phyloP scores from a whole-genome alignment of 768 basidiomycete species.

The Panaeolus cyanescens region DNA sequence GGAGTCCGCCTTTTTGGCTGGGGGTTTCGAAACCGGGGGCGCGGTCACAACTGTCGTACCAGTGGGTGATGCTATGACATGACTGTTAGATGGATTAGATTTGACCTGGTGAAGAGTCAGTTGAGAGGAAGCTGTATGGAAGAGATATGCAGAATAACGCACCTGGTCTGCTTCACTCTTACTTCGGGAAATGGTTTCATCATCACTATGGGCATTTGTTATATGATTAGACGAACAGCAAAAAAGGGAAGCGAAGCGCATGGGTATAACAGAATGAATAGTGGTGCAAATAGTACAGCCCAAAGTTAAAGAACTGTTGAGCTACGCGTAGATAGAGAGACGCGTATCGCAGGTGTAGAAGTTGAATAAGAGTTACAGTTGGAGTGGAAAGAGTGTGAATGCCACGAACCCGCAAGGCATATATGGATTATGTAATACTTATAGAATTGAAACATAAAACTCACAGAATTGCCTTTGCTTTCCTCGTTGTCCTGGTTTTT shows the following conservation, averaged over 20 bases:
- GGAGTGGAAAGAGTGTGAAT: slow-evolving; percentile 3
- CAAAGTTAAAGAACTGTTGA: not conserved
- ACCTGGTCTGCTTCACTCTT: not conserved
- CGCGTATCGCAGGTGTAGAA: not conserved
- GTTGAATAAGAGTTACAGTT: slow-evolving; percentile 1
- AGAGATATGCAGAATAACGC: not conserved
- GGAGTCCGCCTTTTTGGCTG: slow-evolving; percentile 14
- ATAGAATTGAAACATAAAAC: not conserved
- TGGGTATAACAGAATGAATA: slow-evolving; percentile 31
- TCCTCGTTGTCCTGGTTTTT: slow-evolving; percentile 39
- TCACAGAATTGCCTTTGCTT: slow-evolving; percentile 8
- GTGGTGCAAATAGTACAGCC: slow-evolving; percentile 33
- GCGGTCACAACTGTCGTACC: not conserved
- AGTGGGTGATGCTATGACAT: not conserved
- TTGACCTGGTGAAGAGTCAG: not conserved
- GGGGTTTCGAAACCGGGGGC: slow-evolving; percentile 7
- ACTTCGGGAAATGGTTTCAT: slow-evolving; percentile 4
- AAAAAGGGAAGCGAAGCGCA: slow-evolving; percentile 62
- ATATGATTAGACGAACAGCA: slow-evolving; percentile 63
- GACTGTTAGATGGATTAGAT: slow-evolving; percentile 4
- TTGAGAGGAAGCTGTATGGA: not conserved
- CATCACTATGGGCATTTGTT: slow-evolving; percentile 31
- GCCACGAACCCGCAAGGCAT: slow-evolving; percentile 6
- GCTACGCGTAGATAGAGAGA: not conserved
- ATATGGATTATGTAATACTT: slow-evolving; percentile 16